phyloP scores from a whole-genome alignment of 208 protist species.

The Herpetomonas tarakana region DNA sequence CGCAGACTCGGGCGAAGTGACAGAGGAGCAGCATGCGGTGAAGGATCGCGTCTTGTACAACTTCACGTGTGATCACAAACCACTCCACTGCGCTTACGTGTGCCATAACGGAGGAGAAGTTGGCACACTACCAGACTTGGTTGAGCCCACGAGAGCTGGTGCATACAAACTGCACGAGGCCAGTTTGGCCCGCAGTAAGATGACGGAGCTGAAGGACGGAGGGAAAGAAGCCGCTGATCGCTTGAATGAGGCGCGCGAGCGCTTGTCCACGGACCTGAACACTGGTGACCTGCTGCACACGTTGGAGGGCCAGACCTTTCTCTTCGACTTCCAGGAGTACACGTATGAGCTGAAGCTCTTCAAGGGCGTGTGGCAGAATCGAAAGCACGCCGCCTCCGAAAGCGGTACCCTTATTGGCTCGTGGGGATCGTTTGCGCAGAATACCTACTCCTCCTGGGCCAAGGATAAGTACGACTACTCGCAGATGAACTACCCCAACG shows the following conservation, averaged over 20 bases:
- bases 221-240: background rate
- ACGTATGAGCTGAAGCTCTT: conserved; percentile 64
- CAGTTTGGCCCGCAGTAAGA: conserved; percentile 6
- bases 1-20: background rate
- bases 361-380: conserved; percentile 33
- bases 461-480: conserved; percentile 48
- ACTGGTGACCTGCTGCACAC: conserved; percentile 58
- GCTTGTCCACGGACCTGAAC: conserved; percentile 16
- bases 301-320: conserved; percentile 46
- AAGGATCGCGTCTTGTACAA: conserved; percentile 12
- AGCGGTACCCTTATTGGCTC: conserved; percentile 29
- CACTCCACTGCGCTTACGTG: conserved; percentile 45
- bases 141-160: conserved; percentile 17
- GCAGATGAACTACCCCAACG: conserved; percentile 56
- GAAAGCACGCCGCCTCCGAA: conserved; percentile 10
- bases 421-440: conserved; percentile 63
- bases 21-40: background rate
- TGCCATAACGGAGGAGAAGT: conserved; percentile 34
- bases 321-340: conserved; percentile 36
- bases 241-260: conserved; percentile 10
- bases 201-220: conserved; percentile 5
- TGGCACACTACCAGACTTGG: conserved; percentile 9
- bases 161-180: conserved; percentile 33
- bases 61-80: conserved; percentile 42
- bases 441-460: conserved; percentile 65